Evolutionary conservation across 352 stramenopile genomes (phyloP).

Genomic region (Globisporangium viniferum): DNA sequence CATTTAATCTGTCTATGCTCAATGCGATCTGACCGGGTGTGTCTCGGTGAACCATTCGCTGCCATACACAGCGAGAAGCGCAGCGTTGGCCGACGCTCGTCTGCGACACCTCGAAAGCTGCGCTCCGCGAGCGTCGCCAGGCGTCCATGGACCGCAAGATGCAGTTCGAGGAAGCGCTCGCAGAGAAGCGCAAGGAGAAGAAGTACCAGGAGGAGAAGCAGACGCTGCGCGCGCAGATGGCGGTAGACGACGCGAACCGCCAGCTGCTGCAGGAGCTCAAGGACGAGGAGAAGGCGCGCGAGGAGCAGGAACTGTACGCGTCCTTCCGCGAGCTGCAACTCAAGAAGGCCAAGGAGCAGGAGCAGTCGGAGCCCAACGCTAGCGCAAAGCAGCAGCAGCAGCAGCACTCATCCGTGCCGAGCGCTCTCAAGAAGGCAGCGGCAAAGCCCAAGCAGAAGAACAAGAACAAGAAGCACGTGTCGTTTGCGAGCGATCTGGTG

Average conservation of each 20-base stretch:
- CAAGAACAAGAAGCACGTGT: conserved; percentile 30
- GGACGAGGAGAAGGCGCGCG: conserved; percentile 67
- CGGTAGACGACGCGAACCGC: conserved; percentile 69
- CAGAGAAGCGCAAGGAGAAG: conserved; percentile 46
- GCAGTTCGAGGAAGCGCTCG: conserved; percentile 33
- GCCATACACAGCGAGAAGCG: not conserved
- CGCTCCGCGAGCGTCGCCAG: conserved; percentile 36
- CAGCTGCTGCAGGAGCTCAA: conserved; percentile 74
- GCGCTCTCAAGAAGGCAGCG: not conserved
- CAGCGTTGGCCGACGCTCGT: conserved; percentile 46
- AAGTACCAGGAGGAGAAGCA: conserved; percentile 70
- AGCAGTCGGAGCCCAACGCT: conserved; percentile 11
- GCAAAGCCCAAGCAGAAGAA: not conserved
- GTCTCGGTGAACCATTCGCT: not conserved
- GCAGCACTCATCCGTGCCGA: not conserved
- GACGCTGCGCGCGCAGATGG: conserved; percentile 77
- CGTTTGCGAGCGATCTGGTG: conserved; percentile 31
- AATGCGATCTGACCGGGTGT: too few relatives aligned
- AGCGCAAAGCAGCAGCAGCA: not conserved
- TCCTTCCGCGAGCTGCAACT: conserved; percentile 54
- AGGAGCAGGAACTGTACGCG: conserved; percentile 78
- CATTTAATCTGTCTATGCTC: too few relatives aligned
- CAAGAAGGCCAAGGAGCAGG: conserved; percentile 13
- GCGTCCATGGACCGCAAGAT: conserved; percentile 65
- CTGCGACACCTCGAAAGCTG: conserved; percentile 34